Conservation (phyloP, 1,284 basidiomycete species). For the Butyriboletus appendiculatus region DNA sequence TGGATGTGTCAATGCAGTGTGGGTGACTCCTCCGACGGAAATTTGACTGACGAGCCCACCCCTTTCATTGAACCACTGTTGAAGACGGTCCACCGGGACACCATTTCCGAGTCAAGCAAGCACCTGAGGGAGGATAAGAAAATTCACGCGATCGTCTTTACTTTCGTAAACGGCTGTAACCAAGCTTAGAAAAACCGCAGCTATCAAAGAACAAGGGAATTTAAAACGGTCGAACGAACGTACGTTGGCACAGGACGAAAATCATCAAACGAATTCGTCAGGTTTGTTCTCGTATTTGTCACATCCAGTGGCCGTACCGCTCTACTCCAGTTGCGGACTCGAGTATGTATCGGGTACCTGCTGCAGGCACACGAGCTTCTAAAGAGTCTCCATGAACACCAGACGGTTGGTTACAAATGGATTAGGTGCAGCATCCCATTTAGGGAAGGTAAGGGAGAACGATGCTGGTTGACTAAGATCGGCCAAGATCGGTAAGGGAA, state of each 20-base stretch:
- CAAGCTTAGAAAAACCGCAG: not conserved
- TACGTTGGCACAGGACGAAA: not conserved
- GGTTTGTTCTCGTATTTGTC: not conserved
- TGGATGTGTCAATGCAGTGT: too few relatives aligned
- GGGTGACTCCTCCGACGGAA: too few relatives aligned
- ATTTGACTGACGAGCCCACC: too few relatives aligned
- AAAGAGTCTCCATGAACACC: not conserved
- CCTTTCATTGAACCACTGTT: too few relatives aligned
- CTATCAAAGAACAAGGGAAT: conserved; percentile 5
- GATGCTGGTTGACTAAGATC: conserved; percentile 6
- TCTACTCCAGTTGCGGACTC: not conserved
- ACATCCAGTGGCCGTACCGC: not conserved
- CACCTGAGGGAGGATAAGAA: too few relatives aligned
- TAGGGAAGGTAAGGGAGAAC: conserved; percentile 1
- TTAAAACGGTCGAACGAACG: not conserved
- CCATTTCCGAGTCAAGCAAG: too few relatives aligned
- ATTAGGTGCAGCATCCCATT: not conserved
- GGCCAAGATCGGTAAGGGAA: conserved; percentile 6
- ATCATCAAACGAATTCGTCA: not conserved
- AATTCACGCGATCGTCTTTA: too few relatives aligned
- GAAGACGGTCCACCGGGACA: too few relatives aligned
- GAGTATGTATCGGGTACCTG: not conserved
- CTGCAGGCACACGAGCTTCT: not conserved
- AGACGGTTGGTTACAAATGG: conserved; percentile 2
- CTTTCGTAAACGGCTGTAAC: not conserved